These are phyloP conservation scores for Platismatia glauca DNA, from an alignment of 495 filamentous ascomycete genomes.

Conservation along the genomic window DNA sequence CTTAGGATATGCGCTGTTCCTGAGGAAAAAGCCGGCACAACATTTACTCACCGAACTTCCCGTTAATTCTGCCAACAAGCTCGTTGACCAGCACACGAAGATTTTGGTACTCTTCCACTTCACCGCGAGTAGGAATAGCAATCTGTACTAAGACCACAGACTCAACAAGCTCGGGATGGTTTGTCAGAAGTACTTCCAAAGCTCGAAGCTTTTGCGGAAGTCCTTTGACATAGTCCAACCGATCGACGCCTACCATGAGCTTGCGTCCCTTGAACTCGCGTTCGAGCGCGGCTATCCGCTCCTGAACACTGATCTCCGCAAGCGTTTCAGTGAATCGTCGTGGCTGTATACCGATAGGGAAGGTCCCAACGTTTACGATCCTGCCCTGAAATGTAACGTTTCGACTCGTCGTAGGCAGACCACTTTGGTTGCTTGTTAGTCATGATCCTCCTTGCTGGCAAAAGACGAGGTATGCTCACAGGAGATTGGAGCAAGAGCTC, in stretches of 20 bases:
- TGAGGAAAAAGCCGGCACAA: not conserved
- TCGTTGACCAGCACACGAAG: slow-evolving; percentile 83
- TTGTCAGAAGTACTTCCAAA: slow-evolving; percentile 79
- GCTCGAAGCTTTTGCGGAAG: slow-evolving; percentile 92
- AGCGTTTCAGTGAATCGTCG: slow-evolving; percentile 88
- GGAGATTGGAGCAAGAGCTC: slow-evolving; percentile 71
- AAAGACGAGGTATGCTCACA: slow-evolving; percentile 48
- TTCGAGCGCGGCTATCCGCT: slow-evolving; percentile 66
- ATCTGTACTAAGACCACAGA: slow-evolving; percentile 91
- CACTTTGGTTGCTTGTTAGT: slow-evolving; percentile 38
- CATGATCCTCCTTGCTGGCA: slow-evolving; percentile 3
- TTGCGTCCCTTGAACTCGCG: slow-evolving; percentile 80
- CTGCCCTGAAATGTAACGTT: slow-evolving; percentile 70
- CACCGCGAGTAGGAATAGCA: slow-evolving; percentile 80
- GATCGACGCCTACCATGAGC: slow-evolving; percentile 86
- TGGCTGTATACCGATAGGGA: slow-evolving; percentile 91
- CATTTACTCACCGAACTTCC: slow-evolving; percentile 59
- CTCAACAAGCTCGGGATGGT: slow-evolving; percentile 85
- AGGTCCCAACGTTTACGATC: slow-evolving; percentile 66
- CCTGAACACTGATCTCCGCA: slow-evolving; percentile 67
- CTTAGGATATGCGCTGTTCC: not conserved
- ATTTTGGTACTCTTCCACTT: slow-evolving; percentile 95
- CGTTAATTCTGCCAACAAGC: slow-evolving; percentile 85
- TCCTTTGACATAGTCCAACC: slow-evolving; percentile 93
- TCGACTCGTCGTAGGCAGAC: slow-evolving; percentile 71